Base-by-base conservation (phyloP, 176 grass and related monocot genomes). In the Cenchrus americanus region DNA sequence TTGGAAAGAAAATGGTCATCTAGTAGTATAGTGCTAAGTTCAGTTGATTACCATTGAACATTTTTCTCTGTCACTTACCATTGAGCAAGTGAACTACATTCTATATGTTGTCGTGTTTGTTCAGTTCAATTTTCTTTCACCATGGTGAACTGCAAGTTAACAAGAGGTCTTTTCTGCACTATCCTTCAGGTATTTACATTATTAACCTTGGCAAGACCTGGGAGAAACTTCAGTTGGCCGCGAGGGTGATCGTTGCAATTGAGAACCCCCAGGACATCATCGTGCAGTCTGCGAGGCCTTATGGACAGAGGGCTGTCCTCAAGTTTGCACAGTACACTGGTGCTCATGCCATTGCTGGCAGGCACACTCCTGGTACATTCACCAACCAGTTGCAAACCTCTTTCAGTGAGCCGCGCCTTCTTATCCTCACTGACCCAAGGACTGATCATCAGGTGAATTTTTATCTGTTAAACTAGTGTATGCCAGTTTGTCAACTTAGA, bases 271-370 rank as follows among this genome's bases (percentile, higher is more conserved):
- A 92, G 57, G 94, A 97, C 49, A 97, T 97, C 15, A 97, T 97
- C 8, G 94, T 97, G 24, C 94, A 94, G 63, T 97, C 94, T 63
- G 94, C 94, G 51, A 97, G 92, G 78, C 94, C 94, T 0, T 94
- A 97, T 69, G 92, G 92, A 7, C 94, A 97, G 84, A 94, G 92
- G 81, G 90, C 90, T 78, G 90, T 97, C 17, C 82, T 97, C 83
- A 97, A 97, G 86, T 97, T 97, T 80, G 92, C 94, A 0, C 90
- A 97, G 68, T 94, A 94, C 90, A 97, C 94, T 10, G 94, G 94
- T 49, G 90, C 90, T 77, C 92, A 97, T 32, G 90, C 92, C 41
- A 97, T 97, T 81, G 92, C 90, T 1, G 94, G 94, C 0, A 94
- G 94, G 90, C 94, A 97, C 80, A 97, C 94, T 55, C 94, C 94